Percentiles rank a stretch among this genome's conserved stretches.
phyloP scores from a whole-genome alignment of 1,284 basidiomycete genomes.

The Grifola frondosa region DNA sequence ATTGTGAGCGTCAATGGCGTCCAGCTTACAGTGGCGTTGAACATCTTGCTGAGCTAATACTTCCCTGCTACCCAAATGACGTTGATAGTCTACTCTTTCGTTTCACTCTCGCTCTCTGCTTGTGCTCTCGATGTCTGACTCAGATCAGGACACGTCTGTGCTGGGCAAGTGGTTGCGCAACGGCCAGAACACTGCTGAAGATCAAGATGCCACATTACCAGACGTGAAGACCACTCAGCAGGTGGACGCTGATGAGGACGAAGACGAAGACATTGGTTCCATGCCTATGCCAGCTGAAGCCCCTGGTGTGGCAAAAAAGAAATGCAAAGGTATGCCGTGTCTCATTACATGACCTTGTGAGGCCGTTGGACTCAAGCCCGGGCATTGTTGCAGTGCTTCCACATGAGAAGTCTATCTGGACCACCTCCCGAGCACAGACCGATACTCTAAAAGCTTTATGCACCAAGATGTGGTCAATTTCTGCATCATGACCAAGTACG shows the following conservation, averaged over 20 bases:
- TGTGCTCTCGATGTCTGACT: conserved; percentile 34
- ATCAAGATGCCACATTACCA: conserved; percentile 10
- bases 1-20: no score
- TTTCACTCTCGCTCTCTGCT: neutral
- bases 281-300: conserved; percentile 63
- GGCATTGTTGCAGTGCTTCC: conserved; percentile 51
- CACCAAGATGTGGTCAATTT: conserved; percentile 93
- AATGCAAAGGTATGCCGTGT: conserved; percentile 59
- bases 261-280: conserved; percentile 71
- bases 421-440: conserved; percentile 86
- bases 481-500: conserved; percentile 81
- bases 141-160: conserved; percentile 39
- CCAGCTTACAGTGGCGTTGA: no score
- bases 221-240: conserved; percentile 16
- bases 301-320: conserved; percentile 50
- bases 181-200: conserved; percentile 27
- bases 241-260: conserved; percentile 37
- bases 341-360: neutral
- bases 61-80: neutral
- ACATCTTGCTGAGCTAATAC: no score
- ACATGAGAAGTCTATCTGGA: conserved; percentile 84
- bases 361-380: no score
- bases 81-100: neutral
- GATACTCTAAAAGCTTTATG: conserved; percentile 98
- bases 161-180: conserved; percentile 63